Conservation (phyloP, 805 yeast species). For the Monosporozyma unispora region DNA sequence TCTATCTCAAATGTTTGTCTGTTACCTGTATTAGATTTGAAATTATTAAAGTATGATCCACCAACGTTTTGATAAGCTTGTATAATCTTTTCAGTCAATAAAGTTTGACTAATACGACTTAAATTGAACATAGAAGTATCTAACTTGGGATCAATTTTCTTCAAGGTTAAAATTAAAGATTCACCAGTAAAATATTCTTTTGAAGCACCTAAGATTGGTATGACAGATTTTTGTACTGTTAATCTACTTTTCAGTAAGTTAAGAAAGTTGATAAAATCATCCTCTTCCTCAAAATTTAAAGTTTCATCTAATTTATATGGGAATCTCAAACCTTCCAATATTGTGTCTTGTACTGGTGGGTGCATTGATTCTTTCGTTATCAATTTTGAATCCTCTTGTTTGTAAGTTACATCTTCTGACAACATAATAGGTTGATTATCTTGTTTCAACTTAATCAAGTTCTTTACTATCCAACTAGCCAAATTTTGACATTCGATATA, state of each 20-base stretch:
- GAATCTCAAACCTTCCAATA: slow-evolving; percentile 1
- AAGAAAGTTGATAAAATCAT: slow-evolving; percentile 13
- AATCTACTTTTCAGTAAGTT: slow-evolving; percentile 11
- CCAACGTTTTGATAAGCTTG: slow-evolving; percentile 6
- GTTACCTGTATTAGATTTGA: background rate
- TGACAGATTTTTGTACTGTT: slow-evolving; percentile 19
- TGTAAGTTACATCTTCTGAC: too few species aligned
- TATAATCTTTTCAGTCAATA: slow-evolving; percentile 20
- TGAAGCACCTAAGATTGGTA: slow-evolving; percentile 20
- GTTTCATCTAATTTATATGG: slow-evolving; percentile 13
- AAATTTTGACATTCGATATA: slow-evolving; percentile 4
- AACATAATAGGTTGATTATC: background rate
- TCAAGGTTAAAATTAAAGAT: slow-evolving; percentile 20
- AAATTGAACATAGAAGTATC: slow-evolving; percentile 25
- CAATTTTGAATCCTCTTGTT: background rate
- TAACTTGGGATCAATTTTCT: slow-evolving; percentile 12
- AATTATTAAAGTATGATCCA: background rate
- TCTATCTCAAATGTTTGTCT: background rate
- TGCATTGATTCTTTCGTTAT: background rate
- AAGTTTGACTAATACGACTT: slow-evolving; percentile 30
- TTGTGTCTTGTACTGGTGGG: background rate
- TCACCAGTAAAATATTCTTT: slow-evolving; percentile 23
- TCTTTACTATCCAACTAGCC: background rate
- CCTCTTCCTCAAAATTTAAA: slow-evolving; percentile 8
- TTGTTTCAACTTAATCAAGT: background rate